Percentiles rank a stretch among this genome's conserved stretches.
Evolutionary conservation across 2,329 filamentous ascomycete genomes (phyloP).

Genomic region (Neocucurbitaria cava): DNA sequence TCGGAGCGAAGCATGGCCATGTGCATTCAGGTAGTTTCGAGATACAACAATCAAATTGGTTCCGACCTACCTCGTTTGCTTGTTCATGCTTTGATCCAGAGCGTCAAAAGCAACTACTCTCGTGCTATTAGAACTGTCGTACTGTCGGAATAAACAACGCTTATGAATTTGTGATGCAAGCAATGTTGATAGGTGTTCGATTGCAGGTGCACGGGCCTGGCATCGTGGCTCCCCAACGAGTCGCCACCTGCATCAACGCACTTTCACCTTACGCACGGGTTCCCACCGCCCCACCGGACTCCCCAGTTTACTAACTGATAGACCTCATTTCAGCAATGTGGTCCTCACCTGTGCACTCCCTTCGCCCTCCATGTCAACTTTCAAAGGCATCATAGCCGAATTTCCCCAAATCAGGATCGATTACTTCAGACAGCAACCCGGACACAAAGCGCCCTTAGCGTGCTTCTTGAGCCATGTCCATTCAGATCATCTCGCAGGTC

Average conservation of each 20-base stretch:
- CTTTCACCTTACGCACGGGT: not conserved
- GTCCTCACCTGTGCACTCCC: not conserved
- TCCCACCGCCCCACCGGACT: not conserved
- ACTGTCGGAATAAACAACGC: no score
- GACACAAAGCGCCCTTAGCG: conserved; percentile 70
- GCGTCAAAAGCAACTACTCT: not conserved
- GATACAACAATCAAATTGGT: not conserved
- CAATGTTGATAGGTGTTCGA: not conserved
- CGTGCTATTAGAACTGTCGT: not conserved
- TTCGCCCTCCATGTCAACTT: conserved; percentile 39
- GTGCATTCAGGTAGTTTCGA: not conserved
- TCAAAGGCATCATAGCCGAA: conserved; percentile 54
- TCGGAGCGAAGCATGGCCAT: not conserved
- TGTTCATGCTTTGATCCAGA: not conserved
- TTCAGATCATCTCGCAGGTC: conserved; percentile 83
- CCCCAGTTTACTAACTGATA: not conserved
- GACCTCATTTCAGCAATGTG: conserved; percentile 5
- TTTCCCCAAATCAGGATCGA: conserved; percentile 86
- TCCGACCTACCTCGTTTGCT: not conserved
- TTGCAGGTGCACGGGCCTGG: not conserved
- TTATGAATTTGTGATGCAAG: not conserved
- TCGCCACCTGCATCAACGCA: not conserved
- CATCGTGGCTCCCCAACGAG: not conserved
- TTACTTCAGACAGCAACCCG: conserved; percentile 71
- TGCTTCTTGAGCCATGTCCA: conserved; percentile 94